Base-by-base conservation (phyloP, 306 rosid genomes). In the Adenanthera pavonina region DNA sequence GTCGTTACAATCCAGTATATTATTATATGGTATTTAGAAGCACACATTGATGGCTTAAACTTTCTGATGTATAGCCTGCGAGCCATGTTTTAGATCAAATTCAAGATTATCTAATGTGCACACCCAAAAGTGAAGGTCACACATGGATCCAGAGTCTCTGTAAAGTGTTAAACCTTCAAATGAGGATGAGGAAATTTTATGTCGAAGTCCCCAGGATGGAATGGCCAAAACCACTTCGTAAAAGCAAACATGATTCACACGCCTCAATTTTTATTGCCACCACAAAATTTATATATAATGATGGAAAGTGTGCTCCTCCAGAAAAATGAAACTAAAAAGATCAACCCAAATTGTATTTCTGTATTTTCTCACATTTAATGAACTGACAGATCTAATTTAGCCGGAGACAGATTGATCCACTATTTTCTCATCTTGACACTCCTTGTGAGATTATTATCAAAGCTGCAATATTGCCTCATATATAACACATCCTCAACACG, bases 281-380 rank as follows among this genome's bases (percentile, higher is more conserved):
- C 8, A 78, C 78, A 33, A 41, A 77, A 74, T 47, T 51, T 72
- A 79, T 69, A 78, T 52, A 62, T 36, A 74, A 84, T 51, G 8
- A 47, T 74, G 44, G 20, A 9, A 72, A 25, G 19, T 41, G 59
- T 17, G 12, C 54, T 15, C 69, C 57, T 60, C 49, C 7, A 1
- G 56, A 51, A 71, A 82, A 40, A 62, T 7, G 41, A 76, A 51
- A 61, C 68, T 60, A 43, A 30, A n/a, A 75, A 54, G 20, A 71
- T 60, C 51, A 20, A 66, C 77, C 57, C 16, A 73, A 54, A 49
- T 43, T 56, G 68, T 19, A 43, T 54, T 25, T 44, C 34, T 13
- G 33, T 14, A 30, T 53, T 46, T 30, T 57, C 61, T 75, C 53
- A 59, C 57, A 11, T 10, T 36, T n/a, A 16, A 17, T 67, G 49